These are phyloP conservation scores for Aspergillus awamori DNA, from an alignment of 2,329 filamentous ascomycete genomes.

Conservation along the genomic window DNA sequence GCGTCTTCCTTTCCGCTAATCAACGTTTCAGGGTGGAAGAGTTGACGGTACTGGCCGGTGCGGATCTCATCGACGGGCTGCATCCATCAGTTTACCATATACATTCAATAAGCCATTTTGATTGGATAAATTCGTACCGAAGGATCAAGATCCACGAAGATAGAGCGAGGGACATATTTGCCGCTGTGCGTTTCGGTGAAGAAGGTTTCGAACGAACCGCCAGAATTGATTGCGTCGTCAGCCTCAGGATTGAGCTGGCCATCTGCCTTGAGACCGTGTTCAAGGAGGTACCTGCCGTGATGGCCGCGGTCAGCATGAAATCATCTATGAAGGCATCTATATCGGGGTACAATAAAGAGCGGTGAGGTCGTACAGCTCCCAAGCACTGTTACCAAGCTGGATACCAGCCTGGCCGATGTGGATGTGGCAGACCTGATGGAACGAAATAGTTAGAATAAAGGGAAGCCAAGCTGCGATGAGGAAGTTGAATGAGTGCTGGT, in stretches of 20 bases:
- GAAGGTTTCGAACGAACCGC: slow-evolving; percentile 66
- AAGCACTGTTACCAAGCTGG: slow-evolving; percentile 69
- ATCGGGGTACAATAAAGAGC: slow-evolving; percentile 25
- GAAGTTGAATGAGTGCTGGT: not conserved
- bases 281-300: slow-evolving; percentile 61
- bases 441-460: slow-evolving; percentile 16
- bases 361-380: slow-evolving; percentile 64
- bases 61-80: slow-evolving; percentile 69
- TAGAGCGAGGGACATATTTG: slow-evolving; percentile 69
- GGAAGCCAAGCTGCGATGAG: not conserved
- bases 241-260: slow-evolving; percentile 61
- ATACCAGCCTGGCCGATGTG: slow-evolving; percentile 70
- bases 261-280: slow-evolving; percentile 65
- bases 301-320: slow-evolving; percentile 4
- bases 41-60: slow-evolving; percentile 62
- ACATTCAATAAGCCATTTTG: not conserved
- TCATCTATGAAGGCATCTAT: not conserved
- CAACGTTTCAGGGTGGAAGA: slow-evolving; percentile 68
- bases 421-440: slow-evolving; percentile 62
- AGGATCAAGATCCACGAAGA: slow-evolving; percentile 69
- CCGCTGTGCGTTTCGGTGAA: slow-evolving; percentile 66
- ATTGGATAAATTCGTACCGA: slow-evolving; percentile 49
- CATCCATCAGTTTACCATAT: slow-evolving; percentile 17
- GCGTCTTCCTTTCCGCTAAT: slow-evolving; percentile 71
- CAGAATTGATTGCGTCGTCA: slow-evolving; percentile 54